Evolutionary conservation across 75 land plant species (phyloP).

Genomic region (Gnetum montanum): DNA sequence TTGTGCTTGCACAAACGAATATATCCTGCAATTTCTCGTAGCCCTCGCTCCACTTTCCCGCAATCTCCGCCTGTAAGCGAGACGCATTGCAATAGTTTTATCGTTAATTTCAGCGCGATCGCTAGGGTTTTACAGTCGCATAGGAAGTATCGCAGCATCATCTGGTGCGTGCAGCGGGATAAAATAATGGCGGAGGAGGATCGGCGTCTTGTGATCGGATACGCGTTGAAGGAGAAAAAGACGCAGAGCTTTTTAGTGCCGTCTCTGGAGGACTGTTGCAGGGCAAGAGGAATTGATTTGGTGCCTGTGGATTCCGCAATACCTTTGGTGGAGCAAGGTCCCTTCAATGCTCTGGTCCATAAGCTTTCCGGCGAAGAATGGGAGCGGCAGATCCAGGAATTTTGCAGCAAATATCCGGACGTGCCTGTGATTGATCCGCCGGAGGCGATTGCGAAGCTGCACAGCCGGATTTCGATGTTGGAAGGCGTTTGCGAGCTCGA

Average conservation of each 20-base stretch:
- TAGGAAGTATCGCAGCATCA: no score
- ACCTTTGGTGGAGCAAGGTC: slow-evolving; percentile 36
- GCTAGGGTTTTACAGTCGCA: no score
- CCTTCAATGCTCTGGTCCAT: slow-evolving; percentile 49
- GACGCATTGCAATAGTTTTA: no score
- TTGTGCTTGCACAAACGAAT: no score
- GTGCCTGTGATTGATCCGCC: slow-evolving; percentile 43
- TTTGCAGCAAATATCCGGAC: slow-evolving; percentile 17
- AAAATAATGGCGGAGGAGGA: neutral
- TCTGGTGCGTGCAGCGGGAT: neutral
- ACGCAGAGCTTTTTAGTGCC: slow-evolving; percentile 32
- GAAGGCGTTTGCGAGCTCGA: slow-evolving; percentile 27
- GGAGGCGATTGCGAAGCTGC: slow-evolving; percentile 29
- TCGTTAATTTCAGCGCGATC: no score
- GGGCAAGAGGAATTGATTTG: slow-evolving; percentile 23
- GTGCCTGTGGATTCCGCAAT: slow-evolving; percentile 19
- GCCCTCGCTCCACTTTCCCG: no score
- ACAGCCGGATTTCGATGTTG: slow-evolving; percentile 47
- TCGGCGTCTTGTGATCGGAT: slow-evolving; percentile 10
- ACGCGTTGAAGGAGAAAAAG: slow-evolving; percentile 35
- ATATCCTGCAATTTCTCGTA: no score
- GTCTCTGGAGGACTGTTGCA: slow-evolving; percentile 21
- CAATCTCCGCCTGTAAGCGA: no score
- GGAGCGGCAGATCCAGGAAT: slow-evolving; percentile 21
- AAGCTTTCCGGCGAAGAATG: slow-evolving; percentile 28